Evolutionary conservation across 2,329 filamentous ascomycete species (phyloP), one percentile per base, ranked within the genome.

Genomic region (Cylindrodendrum hubeiense): DNA sequence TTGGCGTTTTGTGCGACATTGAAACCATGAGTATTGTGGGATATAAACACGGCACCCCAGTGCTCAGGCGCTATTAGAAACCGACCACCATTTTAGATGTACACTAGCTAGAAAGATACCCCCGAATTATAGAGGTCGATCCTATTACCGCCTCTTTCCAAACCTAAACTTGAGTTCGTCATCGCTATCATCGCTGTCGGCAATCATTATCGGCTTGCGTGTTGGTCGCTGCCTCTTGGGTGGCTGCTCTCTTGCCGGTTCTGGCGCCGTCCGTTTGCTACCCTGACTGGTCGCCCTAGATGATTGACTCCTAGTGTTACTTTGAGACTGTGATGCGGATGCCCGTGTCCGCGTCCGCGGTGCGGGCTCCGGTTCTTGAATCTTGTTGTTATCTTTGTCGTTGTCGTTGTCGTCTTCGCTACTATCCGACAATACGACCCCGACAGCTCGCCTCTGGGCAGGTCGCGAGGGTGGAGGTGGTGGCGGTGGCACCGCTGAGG

Each of bases 111-210:
- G 68, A 77, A 65, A 76, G 74, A 78, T 76, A 77, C 74, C 76
- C 76, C 60, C 47, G 56, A 50, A 60, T 50, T 69, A 68, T 68
- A 73, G 65, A 74, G 57, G 63, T 34, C 46, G 46, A 54, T 30
- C 21, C 13, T 52, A n/a, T 68, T 74, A 85, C 71, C 81, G 81
- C 71, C 86, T 80, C 74, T 82, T 84, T 30, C 85, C 83, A 73
- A 89, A 89, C 58, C 82, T 81, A 71, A 89, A 89, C 68, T 84
- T 84, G 54, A 87, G 79, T 70, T 85, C 86, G 63, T 89, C 87
- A 47, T 89, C 87, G 65, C 85, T 87, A 34, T 88, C 81, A 13
- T 82, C 84, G 47, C 79, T 81, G 61, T 82, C 80, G 5, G 72
- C 72, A 39, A 78, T 71, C 52, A 77, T 78, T 2, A 78, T 67